Evolutionary conservation across 805 yeast species (phyloP), one percentile per base, ranked within the genome.

Genomic region (Candida tibetensis): DNA sequence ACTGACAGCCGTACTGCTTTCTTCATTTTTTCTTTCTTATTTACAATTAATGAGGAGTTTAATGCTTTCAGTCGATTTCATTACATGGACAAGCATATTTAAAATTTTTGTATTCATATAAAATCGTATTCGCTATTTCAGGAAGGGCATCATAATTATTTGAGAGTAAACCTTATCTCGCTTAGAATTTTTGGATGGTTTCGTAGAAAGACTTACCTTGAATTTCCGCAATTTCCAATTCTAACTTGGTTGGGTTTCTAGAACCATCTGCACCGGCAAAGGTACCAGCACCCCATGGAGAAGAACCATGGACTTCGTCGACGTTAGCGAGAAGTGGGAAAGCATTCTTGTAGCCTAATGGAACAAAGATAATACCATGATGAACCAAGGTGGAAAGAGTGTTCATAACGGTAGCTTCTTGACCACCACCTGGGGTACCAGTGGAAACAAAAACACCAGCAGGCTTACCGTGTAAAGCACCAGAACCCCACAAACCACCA

Each of bases 221-320:
- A 46, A 66, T 69, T 37, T 58, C 60, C 38, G 85, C 90, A 45
- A 82, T 55, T 49, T 72, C 70, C 62, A 77, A 68, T 69, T 86
- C 95, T 46, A 78, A 63, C 36, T 66, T 76, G 39, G 79, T 57
- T 31, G 89, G 84, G 47, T 59, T 62, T 71, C 91, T 81, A 29
- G 87, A 75, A 51, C 95, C 95, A 55, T 82, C 88, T 17, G 78
- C 66, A 47, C 83, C 91, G 25, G 95, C 87, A 48, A 74, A 71
- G 41, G 85, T 69, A 56, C 91, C 93, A 30, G 95, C 88, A 64
- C 95, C 95, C 84, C 88, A 87, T 37, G 95, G 77, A 39, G 90
- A 77, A 52, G 84, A 82, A 53, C 95, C 95, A 57, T 82, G 90
- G 40, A 75, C 71, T 66, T 82, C 90, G 15, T 70, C 72, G 41